Conservation (phyloP, 345 rosid genomes). For the Stellera chamaejasme region DNA sequence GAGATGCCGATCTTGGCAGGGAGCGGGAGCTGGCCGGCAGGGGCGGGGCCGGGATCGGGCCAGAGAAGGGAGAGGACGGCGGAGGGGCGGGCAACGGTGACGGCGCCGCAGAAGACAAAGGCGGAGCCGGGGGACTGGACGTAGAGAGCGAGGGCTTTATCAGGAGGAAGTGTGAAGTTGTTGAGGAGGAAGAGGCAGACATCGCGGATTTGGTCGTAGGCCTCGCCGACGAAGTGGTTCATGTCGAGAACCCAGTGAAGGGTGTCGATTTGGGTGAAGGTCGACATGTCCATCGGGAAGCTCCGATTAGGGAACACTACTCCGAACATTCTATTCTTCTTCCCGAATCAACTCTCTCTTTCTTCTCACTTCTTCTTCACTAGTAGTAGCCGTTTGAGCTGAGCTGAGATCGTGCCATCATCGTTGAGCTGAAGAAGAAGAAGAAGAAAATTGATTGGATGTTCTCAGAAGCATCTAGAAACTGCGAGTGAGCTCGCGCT, state of each 20-base stretch:
- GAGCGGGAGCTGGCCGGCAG: conserved; percentile 29
- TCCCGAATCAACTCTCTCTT: too few relatives aligned
- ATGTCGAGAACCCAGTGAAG: conserved; percentile 96
- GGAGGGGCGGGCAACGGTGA: conserved; percentile 73
- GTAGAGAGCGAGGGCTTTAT: conserved; percentile 91
- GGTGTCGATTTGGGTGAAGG: conserved; percentile 84
- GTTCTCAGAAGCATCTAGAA: neutral
- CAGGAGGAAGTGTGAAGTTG: conserved; percentile 69
- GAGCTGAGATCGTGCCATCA: neutral
- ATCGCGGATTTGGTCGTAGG: conserved; percentile 71
- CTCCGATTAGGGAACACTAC: conserved; percentile 95
- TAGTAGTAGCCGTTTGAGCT: neutral
- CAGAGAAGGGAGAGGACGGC: conserved; percentile 75
- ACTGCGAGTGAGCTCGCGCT: neutral
- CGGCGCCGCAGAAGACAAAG: conserved; percentile 78
- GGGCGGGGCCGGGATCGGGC: conserved; percentile 66
- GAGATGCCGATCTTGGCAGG: conserved; percentile 90
- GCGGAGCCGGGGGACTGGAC: conserved; percentile 85
- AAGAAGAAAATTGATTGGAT: neutral
- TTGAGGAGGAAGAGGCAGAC: conserved; percentile 82
- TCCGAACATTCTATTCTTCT: conserved; percentile 98
- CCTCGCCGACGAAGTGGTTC: conserved; percentile 94
- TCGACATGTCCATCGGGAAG: conserved; percentile 87
- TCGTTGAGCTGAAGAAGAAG: neutral
- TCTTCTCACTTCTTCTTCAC: too few relatives aligned